Base-by-base conservation (phyloP, 192 early-diverging fungal genomes). In the Backusella morwellensis region DNA sequence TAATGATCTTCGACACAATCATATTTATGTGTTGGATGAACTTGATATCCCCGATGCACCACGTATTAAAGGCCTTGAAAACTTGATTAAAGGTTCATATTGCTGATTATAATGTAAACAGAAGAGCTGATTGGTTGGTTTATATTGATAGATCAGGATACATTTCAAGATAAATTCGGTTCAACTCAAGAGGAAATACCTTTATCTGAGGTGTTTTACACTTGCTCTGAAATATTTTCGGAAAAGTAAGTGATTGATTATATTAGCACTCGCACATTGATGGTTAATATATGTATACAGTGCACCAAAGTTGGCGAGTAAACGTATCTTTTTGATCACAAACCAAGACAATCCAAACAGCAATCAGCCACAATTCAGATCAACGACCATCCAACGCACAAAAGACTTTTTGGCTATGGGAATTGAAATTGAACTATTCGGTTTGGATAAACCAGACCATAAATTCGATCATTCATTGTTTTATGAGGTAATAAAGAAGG, bases 261-360 rank as follows among this genome's bases (percentile, higher is more conserved):
- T 6, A 50, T 21, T 50, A 7, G 1, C n/a, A 50, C 8, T 4
- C 6, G 26, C 9, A 5, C 56, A 29, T 63, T 29, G 26, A 50
- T 50, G 19, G 17, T n/a, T n/a, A n/a, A 50, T 11, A 11, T 29
- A 63, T 29, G 26, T 15, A 17, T 44, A 19, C n/a, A 86, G 87
- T 35, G 76, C 89, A 0, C 76, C 86, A 78, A 87, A 83, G 6
- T 69, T 87, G 29, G 86, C 84, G 41, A 82, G 82, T 8, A 91
- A 91, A 77, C 88, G 92, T 21, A 69, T 95, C 66, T 95, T 94
- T 69, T 67, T 95, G 5, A 88, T 95, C 47, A 95, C 94, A 52
- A 86, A 90, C 72, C 83, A 90, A 71, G 91, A 92, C 72, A 81
- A 89, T 66, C 94, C 94, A 3, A 87, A 92, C 76, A 41, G 69